Conservation (phyloP, 768 basidiomycete genomes). For the Butyriboletus loyo region DNA sequence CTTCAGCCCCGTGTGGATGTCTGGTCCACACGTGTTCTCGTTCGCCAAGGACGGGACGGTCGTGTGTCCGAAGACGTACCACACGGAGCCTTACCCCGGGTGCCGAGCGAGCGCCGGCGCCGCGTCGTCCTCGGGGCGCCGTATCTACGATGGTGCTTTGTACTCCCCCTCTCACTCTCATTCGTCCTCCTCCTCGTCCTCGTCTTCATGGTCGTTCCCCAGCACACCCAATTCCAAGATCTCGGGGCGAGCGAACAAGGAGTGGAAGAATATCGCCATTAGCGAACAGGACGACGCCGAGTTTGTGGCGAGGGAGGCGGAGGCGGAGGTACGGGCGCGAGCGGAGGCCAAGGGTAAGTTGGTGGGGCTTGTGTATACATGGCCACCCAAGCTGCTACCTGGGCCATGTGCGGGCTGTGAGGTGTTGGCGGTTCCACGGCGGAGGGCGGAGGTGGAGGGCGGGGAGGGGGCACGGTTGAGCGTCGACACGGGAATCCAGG, state of each 20-base stretch:
- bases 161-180: background rate
- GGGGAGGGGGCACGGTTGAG: background rate
- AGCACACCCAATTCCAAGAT: background rate
- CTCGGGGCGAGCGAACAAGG: conserved; percentile 9
- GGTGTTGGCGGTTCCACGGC: background rate
- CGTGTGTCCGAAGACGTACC: background rate
- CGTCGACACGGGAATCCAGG: background rate
- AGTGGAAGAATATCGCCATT: conserved; percentile 30
- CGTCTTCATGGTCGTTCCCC: too few relatives aligned
- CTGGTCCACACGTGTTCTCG: conserved; percentile 21
- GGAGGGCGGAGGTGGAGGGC: background rate
- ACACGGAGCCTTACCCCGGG: background rate
- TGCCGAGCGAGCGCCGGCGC: background rate
- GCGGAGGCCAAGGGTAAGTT: background rate
- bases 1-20: conserved; percentile 39
- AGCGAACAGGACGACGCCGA: conserved; percentile 27
- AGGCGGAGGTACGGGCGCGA: background rate
- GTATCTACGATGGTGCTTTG: too few relatives aligned
- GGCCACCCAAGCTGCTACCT: conserved; percentile 21
- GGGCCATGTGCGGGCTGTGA: conserved; percentile 6
- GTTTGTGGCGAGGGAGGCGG: conserved; percentile 1
- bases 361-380: conserved; percentile 14
- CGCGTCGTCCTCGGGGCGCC: background rate
- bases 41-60: conserved; percentile 21
- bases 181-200: too few relatives aligned